Base-by-base conservation (phyloP, 208 protist species). In the Novymonas esmeraldas region DNA sequence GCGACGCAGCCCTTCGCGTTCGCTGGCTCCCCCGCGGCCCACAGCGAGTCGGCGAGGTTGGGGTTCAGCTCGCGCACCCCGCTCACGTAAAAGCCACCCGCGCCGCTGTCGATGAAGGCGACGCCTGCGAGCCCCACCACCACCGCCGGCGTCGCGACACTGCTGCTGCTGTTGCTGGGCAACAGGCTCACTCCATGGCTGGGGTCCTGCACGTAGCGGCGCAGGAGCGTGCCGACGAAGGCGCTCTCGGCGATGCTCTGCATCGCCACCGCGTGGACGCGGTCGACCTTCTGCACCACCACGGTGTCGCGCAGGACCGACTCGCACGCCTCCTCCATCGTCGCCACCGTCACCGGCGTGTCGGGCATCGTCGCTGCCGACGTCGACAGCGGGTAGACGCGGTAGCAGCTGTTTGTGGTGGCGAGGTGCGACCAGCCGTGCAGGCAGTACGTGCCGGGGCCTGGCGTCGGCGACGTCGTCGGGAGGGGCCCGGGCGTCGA, bases 1-100 rank as follows among this genome's bases (percentile, higher is more conserved):
- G 66, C 70, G 22, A 89, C 60, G 45, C 86, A 92, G 41, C 86
- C 86, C 42, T 77, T 81, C n/a, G 61, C 59, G 18, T 42, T 39
- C 24, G 51, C 16, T 13, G 86, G 86, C 63, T 92, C 68, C 0
- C 66, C 55, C 3, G 70, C 7, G 26, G 76, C 86, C 82, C 82
- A 92, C 16, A 85, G 64, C 51, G 54, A 34, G 22, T 66, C 46
- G 18, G 83, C 81, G 0, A 89, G 67, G 16, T 50, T 18, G 2
- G 77, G 64, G 52, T 61, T 49, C 22, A 77, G 78, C 45, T 59
- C 61, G 0, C 69, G 66, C 39, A 48, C 41, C 4, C 82, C 82
- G 52, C 82, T 79, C 6, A 89, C 60, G 64, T 85, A 92, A 26
- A 82, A 65, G 7, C 80, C 86, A 11, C 33, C 33, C 28, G 51